Conservation (phyloP, 495 filamentous ascomycete species). For the Podospora tetraspora region DNA sequence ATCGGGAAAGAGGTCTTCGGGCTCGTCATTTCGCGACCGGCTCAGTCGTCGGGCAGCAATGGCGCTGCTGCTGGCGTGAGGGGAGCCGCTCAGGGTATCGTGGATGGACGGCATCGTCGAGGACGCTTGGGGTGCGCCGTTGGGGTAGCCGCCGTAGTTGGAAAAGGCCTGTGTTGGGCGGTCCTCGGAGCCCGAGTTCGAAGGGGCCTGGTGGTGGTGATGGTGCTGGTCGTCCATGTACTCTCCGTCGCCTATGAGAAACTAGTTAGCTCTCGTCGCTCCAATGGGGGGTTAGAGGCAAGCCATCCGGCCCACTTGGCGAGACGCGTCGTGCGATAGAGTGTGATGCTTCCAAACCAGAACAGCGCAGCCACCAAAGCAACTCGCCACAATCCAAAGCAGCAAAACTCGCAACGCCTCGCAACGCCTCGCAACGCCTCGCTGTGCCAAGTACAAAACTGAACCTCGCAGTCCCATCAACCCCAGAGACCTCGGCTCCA, state of each 20-base stretch:
- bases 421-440: slow-evolving; percentile 11
- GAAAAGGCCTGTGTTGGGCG: slow-evolving; percentile 76
- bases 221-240: slow-evolving; percentile 56
- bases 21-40: slow-evolving; percentile 39
- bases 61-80: slow-evolving; percentile 35
- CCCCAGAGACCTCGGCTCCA: slow-evolving; percentile 7
- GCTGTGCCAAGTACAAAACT: slow-evolving; percentile 15
- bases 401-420: slow-evolving; percentile 17
- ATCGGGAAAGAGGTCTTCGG: slow-evolving; percentile 71
- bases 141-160: slow-evolving; percentile 53
- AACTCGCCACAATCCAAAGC: slow-evolving; percentile 27
- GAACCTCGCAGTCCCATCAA: slow-evolving; percentile 20
- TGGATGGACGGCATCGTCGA: slow-evolving; percentile 70
- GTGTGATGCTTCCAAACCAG: slow-evolving; percentile 30
- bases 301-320: slow-evolving; percentile 6
- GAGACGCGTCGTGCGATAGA: slow-evolving; percentile 24
- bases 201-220: slow-evolving; percentile 51
- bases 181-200: slow-evolving; percentile 51
- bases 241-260: slow-evolving; percentile 47
- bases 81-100: slow-evolving; percentile 53
- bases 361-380: slow-evolving; percentile 20
- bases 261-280: slow-evolving; percentile 23
- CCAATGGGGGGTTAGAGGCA: slow-evolving; percentile 3
- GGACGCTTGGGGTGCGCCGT: slow-evolving; percentile 53
- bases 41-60: slow-evolving; percentile 21